A percentile compares a stretch with the other conserved stretches of the same genome.
phyloP scores from a whole-genome alignment of 2,329 filamentous ascomycete species.

The Cordyceps cicadae region DNA sequence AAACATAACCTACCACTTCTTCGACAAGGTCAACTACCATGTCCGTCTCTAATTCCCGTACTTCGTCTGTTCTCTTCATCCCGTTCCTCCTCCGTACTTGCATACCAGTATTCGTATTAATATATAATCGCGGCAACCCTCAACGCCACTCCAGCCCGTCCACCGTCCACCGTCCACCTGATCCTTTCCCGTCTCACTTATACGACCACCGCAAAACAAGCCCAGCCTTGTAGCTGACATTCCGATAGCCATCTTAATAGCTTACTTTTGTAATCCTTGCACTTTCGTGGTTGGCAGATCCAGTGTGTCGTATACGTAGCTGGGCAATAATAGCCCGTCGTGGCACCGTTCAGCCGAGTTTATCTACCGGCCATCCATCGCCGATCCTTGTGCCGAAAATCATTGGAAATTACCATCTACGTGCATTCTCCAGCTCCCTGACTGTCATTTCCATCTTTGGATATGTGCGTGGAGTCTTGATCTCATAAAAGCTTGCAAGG shows the following conservation, averaged over 20 bases:
- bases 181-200: not conserved
- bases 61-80: not conserved
- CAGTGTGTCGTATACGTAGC: not conserved
- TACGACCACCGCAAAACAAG: not conserved
- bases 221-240: not conserved
- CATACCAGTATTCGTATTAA: not conserved
- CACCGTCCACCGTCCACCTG: too few species aligned
- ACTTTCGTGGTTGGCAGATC: not conserved
- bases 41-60: too few species aligned
- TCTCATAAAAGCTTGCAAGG: too few species aligned
- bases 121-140: not conserved
- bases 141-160: not conserved
- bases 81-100: too few species aligned
- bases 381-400: not conserved
- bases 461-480: too few species aligned
- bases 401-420: too few species aligned
- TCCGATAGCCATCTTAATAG: not conserved
- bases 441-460: too few species aligned
- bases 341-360: not conserved
- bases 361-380: not conserved
- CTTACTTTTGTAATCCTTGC: too few species aligned
- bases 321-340: not conserved
- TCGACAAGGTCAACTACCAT: too few species aligned
- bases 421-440: too few species aligned
- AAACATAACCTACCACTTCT: too few species aligned